Evolutionary conservation across 2,329 filamentous ascomycete species (phyloP).

Genomic region (Didymellaceae sp.): DNA sequence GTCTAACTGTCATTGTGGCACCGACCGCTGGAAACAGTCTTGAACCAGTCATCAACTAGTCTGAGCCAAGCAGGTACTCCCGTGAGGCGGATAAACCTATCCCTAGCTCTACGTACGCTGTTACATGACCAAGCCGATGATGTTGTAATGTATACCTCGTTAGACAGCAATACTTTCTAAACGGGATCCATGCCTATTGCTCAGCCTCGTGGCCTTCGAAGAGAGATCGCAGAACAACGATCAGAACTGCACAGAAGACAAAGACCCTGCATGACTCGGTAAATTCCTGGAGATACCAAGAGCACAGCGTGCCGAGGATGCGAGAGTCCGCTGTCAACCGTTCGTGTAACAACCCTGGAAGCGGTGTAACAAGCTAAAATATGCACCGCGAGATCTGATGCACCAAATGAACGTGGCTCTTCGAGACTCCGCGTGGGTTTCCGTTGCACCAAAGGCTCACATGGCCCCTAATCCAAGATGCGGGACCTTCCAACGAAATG

Average conservation of each 20-base stretch:
- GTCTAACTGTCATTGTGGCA: constrained; percentile 7
- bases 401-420: constrained; percentile 33
- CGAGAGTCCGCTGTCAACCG: constrained; percentile 25
- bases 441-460: constrained; percentile 29
- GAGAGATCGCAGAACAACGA: background rate
- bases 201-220: no score
- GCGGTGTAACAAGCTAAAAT: constrained; percentile 41
- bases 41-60: background rate
- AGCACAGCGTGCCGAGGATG: constrained; percentile 5
- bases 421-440: constrained; percentile 23
- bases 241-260: background rate
- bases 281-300: background rate
- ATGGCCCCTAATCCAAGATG: constrained; percentile 26
- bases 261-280: constrained; percentile 15
- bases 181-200: no score
- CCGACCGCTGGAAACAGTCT: background rate
- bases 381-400: constrained; percentile 45
- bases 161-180: no score
- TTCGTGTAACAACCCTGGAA: constrained; percentile 19
- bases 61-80: constrained; percentile 13
- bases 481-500: constrained; percentile 11
- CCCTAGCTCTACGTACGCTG: background rate
- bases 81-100: background rate
- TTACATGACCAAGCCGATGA: background rate
- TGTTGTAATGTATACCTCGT: no score